These are phyloP conservation scores for Bisporella sp. DNA, from an alignment of 2,329 filamentous ascomycete genomes.

Conservation along the genomic window DNA sequence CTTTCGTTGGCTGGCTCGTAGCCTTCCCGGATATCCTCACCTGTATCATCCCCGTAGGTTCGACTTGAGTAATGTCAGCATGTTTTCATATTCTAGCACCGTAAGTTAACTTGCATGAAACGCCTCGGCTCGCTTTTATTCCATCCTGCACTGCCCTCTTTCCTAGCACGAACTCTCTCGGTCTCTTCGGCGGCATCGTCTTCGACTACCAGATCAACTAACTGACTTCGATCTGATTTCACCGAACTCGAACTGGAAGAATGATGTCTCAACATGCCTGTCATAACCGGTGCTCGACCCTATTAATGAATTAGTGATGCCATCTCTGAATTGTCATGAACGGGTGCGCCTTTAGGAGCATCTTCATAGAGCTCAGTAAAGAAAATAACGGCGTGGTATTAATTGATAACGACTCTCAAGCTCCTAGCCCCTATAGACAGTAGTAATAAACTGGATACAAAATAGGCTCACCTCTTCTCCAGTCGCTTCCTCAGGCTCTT, in stretches of 20 bases:
- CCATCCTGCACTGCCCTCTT: conserved; percentile 55
- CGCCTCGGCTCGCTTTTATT: conserved; percentile 48
- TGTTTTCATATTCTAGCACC: background rate
- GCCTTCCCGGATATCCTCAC: conserved; percentile 45
- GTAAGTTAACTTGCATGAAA: conserved; percentile 39
- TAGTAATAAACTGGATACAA: too few species aligned
- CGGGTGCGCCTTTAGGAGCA: too few species aligned
- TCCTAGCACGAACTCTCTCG: conserved; percentile 53
- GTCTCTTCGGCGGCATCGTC: conserved; percentile 54
- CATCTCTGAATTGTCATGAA: too few species aligned
- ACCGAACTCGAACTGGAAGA: conserved; percentile 40
- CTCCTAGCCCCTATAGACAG: too few species aligned
- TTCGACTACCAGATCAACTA: conserved; percentile 62
- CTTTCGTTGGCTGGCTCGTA: conserved; percentile 40
- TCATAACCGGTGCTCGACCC: conserved; percentile 24
- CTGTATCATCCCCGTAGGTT: conserved; percentile 38
- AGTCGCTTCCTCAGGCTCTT: conserved; percentile 15
- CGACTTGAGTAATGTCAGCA: conserved; percentile 28
- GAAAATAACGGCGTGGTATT: too few species aligned
- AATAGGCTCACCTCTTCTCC: conserved; percentile 16
- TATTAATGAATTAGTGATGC: too few species aligned
- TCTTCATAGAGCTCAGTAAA: too few species aligned
- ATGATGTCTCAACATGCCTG: conserved; percentile 35
- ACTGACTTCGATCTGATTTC: conserved; percentile 51
- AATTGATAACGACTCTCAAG: too few species aligned